Evolutionary conservation across 2,329 filamentous ascomycete genomes (phyloP).

Genomic region (Trichoderma arundinaceum): DNA sequence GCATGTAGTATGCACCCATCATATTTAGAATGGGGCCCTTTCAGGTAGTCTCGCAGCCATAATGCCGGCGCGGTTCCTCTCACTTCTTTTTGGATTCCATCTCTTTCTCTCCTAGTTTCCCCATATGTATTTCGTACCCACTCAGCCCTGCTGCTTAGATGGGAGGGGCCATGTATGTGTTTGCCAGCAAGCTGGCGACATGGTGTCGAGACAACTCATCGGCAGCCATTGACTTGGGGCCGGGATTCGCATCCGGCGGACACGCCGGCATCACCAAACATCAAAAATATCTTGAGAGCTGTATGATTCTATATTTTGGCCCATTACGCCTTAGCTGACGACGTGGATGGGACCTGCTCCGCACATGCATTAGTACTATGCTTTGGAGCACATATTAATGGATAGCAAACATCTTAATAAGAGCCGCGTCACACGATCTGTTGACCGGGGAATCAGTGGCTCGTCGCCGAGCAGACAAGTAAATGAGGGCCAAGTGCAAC

Average conservation of each 20-base stretch:
- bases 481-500: background rate
- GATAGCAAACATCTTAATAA: constrained; percentile 27
- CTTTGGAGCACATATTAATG: constrained; percentile 13
- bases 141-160: constrained; percentile 27
- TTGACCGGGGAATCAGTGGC: constrained; percentile 23
- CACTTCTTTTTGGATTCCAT: background rate
- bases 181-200: constrained; percentile 25
- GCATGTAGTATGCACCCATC: constrained; percentile 21
- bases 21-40: constrained; percentile 2
- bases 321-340: constrained; percentile 7
- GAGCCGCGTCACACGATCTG: constrained; percentile 26
- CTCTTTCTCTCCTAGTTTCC: constrained; percentile 8
- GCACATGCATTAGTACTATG: constrained; percentile 28
- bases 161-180: constrained; percentile 27
- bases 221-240: constrained; percentile 16
- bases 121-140: constrained; percentile 19
- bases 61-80: constrained; percentile 2
- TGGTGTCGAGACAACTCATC: constrained; percentile 32
- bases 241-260: constrained; percentile 21
- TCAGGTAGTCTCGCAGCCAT: constrained; percentile 17
- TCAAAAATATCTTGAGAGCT: constrained; percentile 6
- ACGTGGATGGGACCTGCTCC: constrained; percentile 27
- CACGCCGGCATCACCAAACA: constrained; percentile 17
- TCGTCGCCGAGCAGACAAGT: constrained; percentile 5
- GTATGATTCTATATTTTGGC: constrained; percentile 18